Base-by-base conservation (phyloP, 2,329 filamentous ascomycete genomes). In the Didymella arachidicola region DNA sequence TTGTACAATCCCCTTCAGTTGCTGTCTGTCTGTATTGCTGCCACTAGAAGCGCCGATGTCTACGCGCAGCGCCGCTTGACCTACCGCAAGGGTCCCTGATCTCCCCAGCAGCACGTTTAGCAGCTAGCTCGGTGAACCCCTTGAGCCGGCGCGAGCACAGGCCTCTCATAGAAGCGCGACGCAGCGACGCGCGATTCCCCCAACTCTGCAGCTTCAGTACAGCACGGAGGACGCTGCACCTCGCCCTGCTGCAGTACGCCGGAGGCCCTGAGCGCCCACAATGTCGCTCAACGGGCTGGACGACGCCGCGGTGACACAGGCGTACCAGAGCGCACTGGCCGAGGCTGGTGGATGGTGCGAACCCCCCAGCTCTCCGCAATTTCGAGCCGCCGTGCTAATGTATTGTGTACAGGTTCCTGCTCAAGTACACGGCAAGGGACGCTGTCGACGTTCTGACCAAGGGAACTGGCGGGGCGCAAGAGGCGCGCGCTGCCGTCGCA, bases 271-370 rank as follows among this genome's bases (percentile, higher is more conserved):
- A 44, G 52, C 44, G 34, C 56, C 46, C 58, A 69, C 49, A 59
- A 98, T 98, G 94, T 97, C 94, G 83, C 84, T 98, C 79, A 97
- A 97, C 87, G 95, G 95, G 66, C 84, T 98, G 80, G 93, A 97
- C 81, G 86, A 87, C 80, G 82, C 85, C 69, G 86, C 87, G 74
- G 86, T 99, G 79, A 86, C 88, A 79, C 92, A 96, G 80, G 93
- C 93, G 72, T 89, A 96, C 79, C 90, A 93, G 74, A 82, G 86
- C 70, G 91, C 92, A 56, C 82, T 89, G 69, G 86, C 86, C 60
- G 95, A 98, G 79, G 87, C 92, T 58, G 93, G 93, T 81, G 93
- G 93, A 89, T 99, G 95, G 95, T 98, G 85, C 79, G 90, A 82
- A 45, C 46, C 45, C 29, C 44, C 36, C 29, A 55, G 41, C 39